Percentiles rank a stretch among this genome's conserved stretches.
Evolutionary conservation across 1,139 yeast species (phyloP).

Genomic region (Pichia sp.): DNA sequence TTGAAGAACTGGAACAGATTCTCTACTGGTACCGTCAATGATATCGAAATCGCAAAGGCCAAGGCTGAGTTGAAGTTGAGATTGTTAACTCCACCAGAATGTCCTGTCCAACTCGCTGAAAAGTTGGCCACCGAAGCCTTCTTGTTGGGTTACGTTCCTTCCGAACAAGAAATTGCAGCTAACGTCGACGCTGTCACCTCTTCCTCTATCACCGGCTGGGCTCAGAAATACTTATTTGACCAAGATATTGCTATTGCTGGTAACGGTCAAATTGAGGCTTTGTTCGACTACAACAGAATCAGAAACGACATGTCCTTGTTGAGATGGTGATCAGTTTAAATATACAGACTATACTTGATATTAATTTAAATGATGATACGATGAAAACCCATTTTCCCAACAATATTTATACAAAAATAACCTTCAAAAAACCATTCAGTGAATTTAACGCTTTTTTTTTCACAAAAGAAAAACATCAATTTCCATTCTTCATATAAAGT

Average conservation of each 20-base stretch:
- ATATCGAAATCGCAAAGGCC: conserved; percentile 74
- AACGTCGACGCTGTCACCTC: conserved; percentile 61
- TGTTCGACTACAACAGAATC: conserved; percentile 77
- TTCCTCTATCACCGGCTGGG: conserved; percentile 65
- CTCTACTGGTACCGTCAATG: conserved; percentile 61
- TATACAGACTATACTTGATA: conserved; percentile 1
- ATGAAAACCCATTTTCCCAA: background rate
- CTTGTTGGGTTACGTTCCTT: conserved; percentile 57
- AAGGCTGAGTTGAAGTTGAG: conserved; percentile 65
- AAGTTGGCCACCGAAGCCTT: conserved; percentile 59
- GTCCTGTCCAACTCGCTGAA: conserved; percentile 49
- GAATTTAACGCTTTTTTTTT: conserved; percentile 1
- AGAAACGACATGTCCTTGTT: conserved; percentile 85
- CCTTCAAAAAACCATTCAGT: background rate
- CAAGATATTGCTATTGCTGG: conserved; percentile 79
- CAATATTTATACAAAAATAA: background rate
- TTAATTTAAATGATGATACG: background rate
- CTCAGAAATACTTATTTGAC: conserved; percentile 71
- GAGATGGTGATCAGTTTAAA: conserved; percentile 52
- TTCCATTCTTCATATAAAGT: background rate
- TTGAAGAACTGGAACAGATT: conserved; percentile 85
- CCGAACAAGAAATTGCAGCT: conserved; percentile 55
- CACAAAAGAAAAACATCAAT: background rate
- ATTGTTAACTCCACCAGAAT: conserved; percentile 42
- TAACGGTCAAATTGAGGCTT: conserved; percentile 79